Evolutionary conservation across 228 moss, liverwort and hornwort species (phyloP), one percentile per base, ranked within the genome.

Genomic region (Sphagnum magellanicum): DNA sequence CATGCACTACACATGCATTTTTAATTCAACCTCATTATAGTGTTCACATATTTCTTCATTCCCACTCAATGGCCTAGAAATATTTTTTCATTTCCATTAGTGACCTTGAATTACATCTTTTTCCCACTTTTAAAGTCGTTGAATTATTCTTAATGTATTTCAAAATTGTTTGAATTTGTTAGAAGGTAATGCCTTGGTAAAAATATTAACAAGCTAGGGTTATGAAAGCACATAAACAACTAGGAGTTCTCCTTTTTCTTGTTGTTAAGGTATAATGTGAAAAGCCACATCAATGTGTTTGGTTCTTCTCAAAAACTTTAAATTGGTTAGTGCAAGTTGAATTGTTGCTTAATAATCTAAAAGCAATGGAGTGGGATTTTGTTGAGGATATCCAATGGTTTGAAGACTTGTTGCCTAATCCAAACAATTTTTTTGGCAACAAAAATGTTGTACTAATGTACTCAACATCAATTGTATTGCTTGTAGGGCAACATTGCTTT

Each of bases 81-180:
- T 32, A 0, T 2, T 32, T 32, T 32, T 32, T 32, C 32, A 61
- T 16, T 61, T 16, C 5, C 61, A 61, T 16, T 16, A 61, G 4
- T 61, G 61, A 61, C 14, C 61, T 14, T 61, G 14, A 4, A 61
- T 7, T n/a, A 61, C 61, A 61, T 61, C 16, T 14, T 7, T 8
- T 61, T 4, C 17, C 61, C 61, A 13, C 8, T 16, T 61, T 61
- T 16, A 61, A 61, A 14, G 5, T 61, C 61, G 0, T 61, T 13
- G 1, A 6, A 16, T 61, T 14, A 61, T 61, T 16, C 4, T 61
- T 16, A 61, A 61, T 61, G 16, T 61, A 6, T 16, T n/a, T 0
- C 16, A n/a, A 61, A 61, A 61, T 16, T n/a, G 8, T 7, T 61
- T 61, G 61, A 61, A 61, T 61, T 61, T 61, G 61, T 61, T 4